phyloP scores from a whole-genome alignment of 1,284 basidiomycete species.

The Melampsora americana region DNA sequence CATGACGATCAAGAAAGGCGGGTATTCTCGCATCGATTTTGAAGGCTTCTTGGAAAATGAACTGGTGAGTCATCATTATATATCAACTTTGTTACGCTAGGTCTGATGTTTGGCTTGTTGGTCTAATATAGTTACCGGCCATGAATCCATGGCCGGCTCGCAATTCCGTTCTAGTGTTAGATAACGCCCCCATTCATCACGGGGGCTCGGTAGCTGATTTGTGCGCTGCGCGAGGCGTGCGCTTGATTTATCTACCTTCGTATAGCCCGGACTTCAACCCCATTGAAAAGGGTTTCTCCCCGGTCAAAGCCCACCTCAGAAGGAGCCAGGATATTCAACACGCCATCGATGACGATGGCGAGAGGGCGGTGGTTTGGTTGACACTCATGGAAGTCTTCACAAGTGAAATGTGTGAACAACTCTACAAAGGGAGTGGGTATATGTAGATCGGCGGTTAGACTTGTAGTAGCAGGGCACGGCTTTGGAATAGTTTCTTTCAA shows the following conservation, averaged over 20 bases:
- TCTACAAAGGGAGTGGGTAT: constrained; percentile 12
- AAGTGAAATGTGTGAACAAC: background rate
- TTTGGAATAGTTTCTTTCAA: too few relatives aligned
- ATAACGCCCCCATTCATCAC: constrained; percentile 9
- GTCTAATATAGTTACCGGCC: background rate
- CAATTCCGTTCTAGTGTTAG: constrained; percentile 6
- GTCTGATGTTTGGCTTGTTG: too few relatives aligned
- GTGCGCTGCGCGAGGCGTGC: background rate
- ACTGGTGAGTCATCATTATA: too few relatives aligned
- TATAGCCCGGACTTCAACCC: constrained; percentile 24
- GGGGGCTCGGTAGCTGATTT: background rate
- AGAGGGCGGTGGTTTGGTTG: background rate
- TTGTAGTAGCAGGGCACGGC: too few relatives aligned
- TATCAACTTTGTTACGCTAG: too few relatives aligned
- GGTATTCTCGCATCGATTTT: too few relatives aligned
- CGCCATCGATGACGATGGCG: background rate
- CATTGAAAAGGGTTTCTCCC: constrained; percentile 20
- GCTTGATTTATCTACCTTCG: constrained; percentile 3
- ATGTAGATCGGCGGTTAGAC: too few relatives aligned
- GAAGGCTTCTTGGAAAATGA: too few relatives aligned
- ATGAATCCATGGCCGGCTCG: constrained; percentile 16
- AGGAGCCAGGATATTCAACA: background rate
- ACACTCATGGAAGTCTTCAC: background rate
- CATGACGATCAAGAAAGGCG: background rate
- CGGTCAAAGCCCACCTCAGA: background rate